These are phyloP conservation scores for Leucaena leucocephala DNA, from an alignment of 306 rosid genomes.

Conservation along the genomic window DNA sequence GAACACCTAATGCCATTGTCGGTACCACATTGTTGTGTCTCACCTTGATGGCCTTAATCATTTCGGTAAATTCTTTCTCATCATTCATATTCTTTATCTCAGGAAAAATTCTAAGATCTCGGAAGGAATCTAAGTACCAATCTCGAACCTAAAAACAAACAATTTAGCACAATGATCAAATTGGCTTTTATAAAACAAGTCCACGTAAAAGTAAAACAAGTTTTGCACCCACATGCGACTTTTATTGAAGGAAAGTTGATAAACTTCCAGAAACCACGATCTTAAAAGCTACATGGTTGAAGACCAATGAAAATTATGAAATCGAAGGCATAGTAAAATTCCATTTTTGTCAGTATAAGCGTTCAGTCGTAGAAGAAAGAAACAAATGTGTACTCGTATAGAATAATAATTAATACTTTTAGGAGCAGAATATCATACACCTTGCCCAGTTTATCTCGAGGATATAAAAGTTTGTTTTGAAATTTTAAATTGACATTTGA, in stretches of 20 bases:
- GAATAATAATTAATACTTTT: not conserved
- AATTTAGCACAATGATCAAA: slow-evolving; percentile 21
- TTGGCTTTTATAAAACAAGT: not conserved
- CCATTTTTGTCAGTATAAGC: not conserved
- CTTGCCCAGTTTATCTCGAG: slow-evolving; percentile 7
- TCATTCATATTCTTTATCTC: slow-evolving; percentile 69
- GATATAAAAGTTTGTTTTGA: not conserved
- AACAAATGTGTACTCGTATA: not conserved
- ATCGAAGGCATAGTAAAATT: not conserved
- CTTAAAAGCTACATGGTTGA: not conserved
- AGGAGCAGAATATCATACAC: not conserved
- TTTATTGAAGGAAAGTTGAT: not conserved
- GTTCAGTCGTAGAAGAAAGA: slow-evolving; percentile 1
- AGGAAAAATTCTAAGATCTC: slow-evolving; percentile 81
- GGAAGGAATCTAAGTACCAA: slow-evolving; percentile 95
- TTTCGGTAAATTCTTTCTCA: slow-evolving; percentile 76
- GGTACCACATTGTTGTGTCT: slow-evolving; percentile 98
- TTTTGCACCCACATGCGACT: slow-evolving; percentile 11
- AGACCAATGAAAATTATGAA: not conserved
- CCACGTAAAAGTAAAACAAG: slow-evolving; percentile 19
- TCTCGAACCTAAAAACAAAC: slow-evolving; percentile 73
- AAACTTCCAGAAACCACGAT: not conserved
- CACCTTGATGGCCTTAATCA: slow-evolving; percentile 93
- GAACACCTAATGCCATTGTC: slow-evolving; percentile 95
- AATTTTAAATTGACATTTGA: slow-evolving; percentile 4